Evolutionary conservation across 371 early-diverging fungal species (phyloP).

Genomic region (Haplosporangium sp.): DNA sequence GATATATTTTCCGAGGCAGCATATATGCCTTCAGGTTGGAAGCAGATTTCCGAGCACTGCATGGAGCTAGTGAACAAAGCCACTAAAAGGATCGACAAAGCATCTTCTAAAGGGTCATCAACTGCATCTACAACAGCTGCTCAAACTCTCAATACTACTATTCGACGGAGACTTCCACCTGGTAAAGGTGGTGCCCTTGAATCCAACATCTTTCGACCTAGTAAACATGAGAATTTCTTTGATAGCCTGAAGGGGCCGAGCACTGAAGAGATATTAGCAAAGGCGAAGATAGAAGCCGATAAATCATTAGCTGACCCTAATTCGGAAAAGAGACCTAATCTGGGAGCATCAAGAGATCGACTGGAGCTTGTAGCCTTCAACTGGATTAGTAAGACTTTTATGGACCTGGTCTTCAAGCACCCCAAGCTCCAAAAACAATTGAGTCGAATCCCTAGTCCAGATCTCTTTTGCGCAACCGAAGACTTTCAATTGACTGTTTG

Average conservation of each 20-base stretch:
- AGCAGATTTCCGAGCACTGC: constrained; percentile 60
- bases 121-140: constrained; percentile 3
- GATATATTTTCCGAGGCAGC: constrained; percentile 56
- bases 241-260: constrained; percentile 46
- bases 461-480: constrained; percentile 55
- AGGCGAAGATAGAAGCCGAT: constrained; percentile 24
- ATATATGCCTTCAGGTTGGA: constrained; percentile 61
- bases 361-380: constrained; percentile 33
- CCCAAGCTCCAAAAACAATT: constrained; percentile 50
- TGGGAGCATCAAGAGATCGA: constrained; percentile 17
- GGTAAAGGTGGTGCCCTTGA: constrained; percentile 48
- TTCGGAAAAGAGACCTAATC: constrained; percentile 22
- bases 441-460: constrained; percentile 52
- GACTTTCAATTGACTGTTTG: constrained; percentile 61
- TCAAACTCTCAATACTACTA: constrained; percentile 14
- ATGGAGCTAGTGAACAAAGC: constrained; percentile 52
- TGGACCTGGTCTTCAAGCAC: constrained; percentile 28
- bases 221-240: constrained; percentile 33
- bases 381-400: constrained; percentile 30
- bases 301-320: constrained; percentile 21
- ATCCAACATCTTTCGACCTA: constrained; percentile 37
- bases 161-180: constrained; percentile 33
- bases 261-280: constrained; percentile 46
- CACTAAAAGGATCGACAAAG: constrained; percentile 20
- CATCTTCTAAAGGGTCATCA: constrained; percentile 12